Conservation (phyloP, 345 rosid species). For the Turnera subulata region DNA sequence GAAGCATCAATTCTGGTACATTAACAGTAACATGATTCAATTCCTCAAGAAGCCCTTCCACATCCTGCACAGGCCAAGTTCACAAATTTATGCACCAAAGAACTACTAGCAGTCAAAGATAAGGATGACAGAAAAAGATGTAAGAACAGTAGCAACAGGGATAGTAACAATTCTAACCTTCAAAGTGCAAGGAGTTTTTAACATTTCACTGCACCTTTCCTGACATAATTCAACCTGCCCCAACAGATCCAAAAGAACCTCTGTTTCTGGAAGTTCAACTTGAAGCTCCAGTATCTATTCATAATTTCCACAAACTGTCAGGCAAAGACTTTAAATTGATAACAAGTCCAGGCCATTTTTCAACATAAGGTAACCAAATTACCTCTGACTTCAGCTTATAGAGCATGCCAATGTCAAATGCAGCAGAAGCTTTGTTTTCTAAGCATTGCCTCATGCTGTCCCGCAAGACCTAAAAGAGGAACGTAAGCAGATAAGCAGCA, state of each 20-base stretch:
- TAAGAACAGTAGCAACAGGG: constrained; percentile 9
- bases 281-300: constrained; percentile 67
- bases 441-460: constrained; percentile 48
- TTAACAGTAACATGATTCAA: constrained; percentile 41
- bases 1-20: constrained; percentile 63
- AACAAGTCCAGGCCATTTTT: constrained; percentile 7
- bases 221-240: constrained; percentile 56
- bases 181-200: constrained; percentile 46
- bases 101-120: neutral
- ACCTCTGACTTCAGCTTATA: constrained; percentile 81
- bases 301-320: constrained; percentile 8
- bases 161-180: constrained; percentile 38
- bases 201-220: constrained; percentile 43
- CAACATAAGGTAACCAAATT: constrained; percentile 14
- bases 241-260: constrained; percentile 46
- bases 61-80: constrained; percentile 42
- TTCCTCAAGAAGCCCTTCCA: constrained; percentile 56
- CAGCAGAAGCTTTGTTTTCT: constrained; percentile 32
- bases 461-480: constrained; percentile 50
- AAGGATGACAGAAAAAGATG: neutral
- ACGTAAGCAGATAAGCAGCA: constrained; percentile 16
- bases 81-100: neutral
- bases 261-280: constrained; percentile 58
- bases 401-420: constrained; percentile 51
- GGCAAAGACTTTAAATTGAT: constrained; percentile 2